Percentiles rank a stretch among this genome's conserved stretches.
Conservation (phyloP, 2,329 filamentous ascomycete genomes). For the Penicillium sp. region DNA sequence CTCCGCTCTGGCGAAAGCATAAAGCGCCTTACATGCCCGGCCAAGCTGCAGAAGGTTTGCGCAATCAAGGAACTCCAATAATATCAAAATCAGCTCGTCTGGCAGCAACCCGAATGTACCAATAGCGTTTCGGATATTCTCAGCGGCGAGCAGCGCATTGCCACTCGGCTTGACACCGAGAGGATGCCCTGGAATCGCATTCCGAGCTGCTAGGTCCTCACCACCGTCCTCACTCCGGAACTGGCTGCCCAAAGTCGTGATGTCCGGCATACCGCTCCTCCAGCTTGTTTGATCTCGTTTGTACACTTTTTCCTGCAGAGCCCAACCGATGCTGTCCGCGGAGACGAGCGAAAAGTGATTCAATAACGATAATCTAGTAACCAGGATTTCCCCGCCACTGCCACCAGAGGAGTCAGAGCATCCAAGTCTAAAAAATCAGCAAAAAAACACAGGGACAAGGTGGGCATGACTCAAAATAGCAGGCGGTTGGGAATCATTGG, state of each 20-base stretch:
- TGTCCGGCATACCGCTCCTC: constrained; percentile 38
- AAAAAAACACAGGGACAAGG: constrained; percentile 1
- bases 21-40: constrained; percentile 80
- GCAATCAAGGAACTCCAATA: constrained; percentile 77
- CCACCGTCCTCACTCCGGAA: constrained; percentile 27
- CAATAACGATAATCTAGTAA: background rate
- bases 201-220: constrained; percentile 49
- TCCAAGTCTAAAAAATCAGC: background rate
- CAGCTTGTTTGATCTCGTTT: background rate
- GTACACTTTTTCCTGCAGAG: background rate
- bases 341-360: background rate
- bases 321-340: background rate
- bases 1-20: constrained; percentile 81
- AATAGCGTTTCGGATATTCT: constrained; percentile 69
- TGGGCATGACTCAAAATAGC: constrained; percentile 14
- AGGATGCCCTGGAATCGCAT: constrained; percentile 76
- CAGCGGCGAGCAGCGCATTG: constrained; percentile 72
- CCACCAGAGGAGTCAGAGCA: background rate
- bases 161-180: constrained; percentile 84
- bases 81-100: constrained; percentile 76
- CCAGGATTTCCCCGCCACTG: background rate
- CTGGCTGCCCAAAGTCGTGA: constrained; percentile 34
- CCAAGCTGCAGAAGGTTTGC: constrained; percentile 68
- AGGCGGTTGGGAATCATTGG: constrained; percentile 29
- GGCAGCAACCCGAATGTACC: constrained; percentile 72